Evolutionary conservation across 2,329 filamentous ascomycete species (phyloP).

Genomic region (Cucurbitaria berberidis): DNA sequence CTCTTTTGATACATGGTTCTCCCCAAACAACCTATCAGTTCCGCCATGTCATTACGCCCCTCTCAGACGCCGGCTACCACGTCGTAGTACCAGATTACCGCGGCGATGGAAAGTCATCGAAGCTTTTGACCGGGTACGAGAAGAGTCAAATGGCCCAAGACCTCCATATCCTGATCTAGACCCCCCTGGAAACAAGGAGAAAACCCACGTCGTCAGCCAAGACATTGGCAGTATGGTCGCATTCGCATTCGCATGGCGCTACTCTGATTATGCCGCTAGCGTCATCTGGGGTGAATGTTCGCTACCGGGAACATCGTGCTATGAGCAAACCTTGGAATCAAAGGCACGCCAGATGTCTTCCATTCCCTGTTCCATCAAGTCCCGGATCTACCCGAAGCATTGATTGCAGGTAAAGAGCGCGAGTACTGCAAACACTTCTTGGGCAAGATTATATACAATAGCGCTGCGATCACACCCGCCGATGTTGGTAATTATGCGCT

Average conservation of each 20-base stretch:
- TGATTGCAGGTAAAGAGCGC: conserved; percentile 14
- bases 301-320: background rate
- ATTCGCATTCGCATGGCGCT: conserved; percentile 49
- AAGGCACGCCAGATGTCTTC: background rate
- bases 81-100: conserved; percentile 53
- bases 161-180: conserved; percentile 40
- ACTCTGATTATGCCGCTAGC: conserved; percentile 45
- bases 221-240: conserved; percentile 59
- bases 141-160: conserved; percentile 53
- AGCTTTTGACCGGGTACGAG: conserved; percentile 47
- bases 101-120: conserved; percentile 49
- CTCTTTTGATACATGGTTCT: conserved; percentile 57
- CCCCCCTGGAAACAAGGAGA: conserved; percentile 44
- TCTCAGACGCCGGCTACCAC: conserved; percentile 48
- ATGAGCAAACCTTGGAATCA: background rate
- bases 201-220: conserved; percentile 55
- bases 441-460: conserved; percentile 10
- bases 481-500: conserved; percentile 2
- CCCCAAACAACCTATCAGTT: conserved; percentile 56
- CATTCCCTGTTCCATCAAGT: background rate
- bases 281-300: conserved; percentile 15
- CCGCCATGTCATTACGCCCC: conserved; percentile 35
- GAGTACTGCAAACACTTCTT: conserved; percentile 18
- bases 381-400: conserved; percentile 19
- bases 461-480: conserved; percentile 1